Base-by-base conservation (phyloP, 495 filamentous ascomycete species). In the Penicillium chermesinum region DNA sequence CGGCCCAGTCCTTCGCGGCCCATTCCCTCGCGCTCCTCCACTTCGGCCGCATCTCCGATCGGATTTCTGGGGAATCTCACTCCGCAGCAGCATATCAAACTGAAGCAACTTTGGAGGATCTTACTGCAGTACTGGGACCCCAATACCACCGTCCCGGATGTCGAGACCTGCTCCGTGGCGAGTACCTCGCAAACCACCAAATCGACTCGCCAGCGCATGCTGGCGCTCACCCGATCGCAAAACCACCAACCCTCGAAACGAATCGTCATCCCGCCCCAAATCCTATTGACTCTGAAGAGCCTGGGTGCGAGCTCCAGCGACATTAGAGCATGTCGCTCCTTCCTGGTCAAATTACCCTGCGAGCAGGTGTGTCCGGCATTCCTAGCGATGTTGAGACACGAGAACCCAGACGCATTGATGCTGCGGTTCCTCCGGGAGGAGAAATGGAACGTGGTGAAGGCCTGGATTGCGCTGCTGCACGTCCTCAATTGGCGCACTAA, bases 361-460 rank as follows among this genome's bases (percentile, higher is more conserved):
- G 86, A 88, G 52, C 72, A 80, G 32, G 75, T 96, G 39, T 78
- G 89, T 20, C 66, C 75, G 13, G 82, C 88, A 1, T 85, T 94
- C 62, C 86, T 93, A 85, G 73, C 73, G 44, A 90, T 93, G 80
- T 78, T 89, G 36, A 95, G 95, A 71, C 85, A 89, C 61, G 91
- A 97, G 58, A 80, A 95, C 58, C 91, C 91, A 0, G 91, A 97
- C 62, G 88, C 78, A 1, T 70, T 96, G 17, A 70, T 95, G 10
- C 73, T 96, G 35, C 85, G 91, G 14, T 96, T 95, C 63, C 70
- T 97, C 38, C 78, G 91, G 37, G 91, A 91, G n/a, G 77, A 90
- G 25, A 96, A 96, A 65, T 96, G 93, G 91, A 84, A 96, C 57
- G 80, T 95, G 10, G 83, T 90, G 27, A 88, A 86, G 55, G 89